Evolutionary conservation across 345 rosid species (phyloP).

Genomic region (Rubroshorea leprosula): DNA sequence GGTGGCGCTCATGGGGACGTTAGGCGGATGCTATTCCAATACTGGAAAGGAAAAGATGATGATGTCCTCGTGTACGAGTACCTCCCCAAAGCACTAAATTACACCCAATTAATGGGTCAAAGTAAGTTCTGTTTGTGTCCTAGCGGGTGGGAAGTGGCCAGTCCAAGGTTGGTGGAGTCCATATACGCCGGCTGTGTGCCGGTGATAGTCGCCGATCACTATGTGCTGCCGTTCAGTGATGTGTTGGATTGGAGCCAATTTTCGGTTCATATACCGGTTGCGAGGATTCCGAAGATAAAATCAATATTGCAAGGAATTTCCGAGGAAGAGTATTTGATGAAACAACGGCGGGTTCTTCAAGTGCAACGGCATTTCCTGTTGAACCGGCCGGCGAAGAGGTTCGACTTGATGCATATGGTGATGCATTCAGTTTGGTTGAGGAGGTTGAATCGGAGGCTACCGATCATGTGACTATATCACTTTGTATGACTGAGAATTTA

Average conservation of each 20-base stretch:
- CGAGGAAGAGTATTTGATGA: slow-evolving; percentile 22
- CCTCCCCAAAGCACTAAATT: slow-evolving; percentile 31
- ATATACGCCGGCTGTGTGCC: slow-evolving; percentile 39
- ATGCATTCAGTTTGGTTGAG: slow-evolving; percentile 50
- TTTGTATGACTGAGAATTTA: too few relatives aligned
- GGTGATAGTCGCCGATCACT: slow-evolving; percentile 33
- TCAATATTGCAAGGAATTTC: slow-evolving; percentile 25
- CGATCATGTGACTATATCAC: slow-evolving; percentile 9
- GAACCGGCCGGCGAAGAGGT: slow-evolving; percentile 37
- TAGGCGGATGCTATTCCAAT: slow-evolving; percentile 25
- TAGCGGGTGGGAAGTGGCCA: slow-evolving; percentile 46
- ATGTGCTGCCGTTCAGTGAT: slow-evolving; percentile 38
- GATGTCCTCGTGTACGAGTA: slow-evolving; percentile 26
- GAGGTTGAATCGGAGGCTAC: slow-evolving; percentile 32
- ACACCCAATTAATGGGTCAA: slow-evolving; percentile 26
- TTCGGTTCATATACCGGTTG: slow-evolving; percentile 29
- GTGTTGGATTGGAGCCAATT: slow-evolving; percentile 40
- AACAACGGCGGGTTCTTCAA: slow-evolving; percentile 23
- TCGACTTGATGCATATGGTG: slow-evolving; percentile 38
- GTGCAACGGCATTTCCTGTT: slow-evolving; percentile 41
- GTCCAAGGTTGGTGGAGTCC: slow-evolving; percentile 40
- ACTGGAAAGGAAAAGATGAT: slow-evolving; percentile 32
- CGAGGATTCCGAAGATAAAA: slow-evolving; percentile 32
- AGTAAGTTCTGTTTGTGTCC: slow-evolving; percentile 45
- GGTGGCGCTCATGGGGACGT: slow-evolving; percentile 39